phyloP scores from a whole-genome alignment of 306 rosid species.

The Cicer judaicum region DNA sequence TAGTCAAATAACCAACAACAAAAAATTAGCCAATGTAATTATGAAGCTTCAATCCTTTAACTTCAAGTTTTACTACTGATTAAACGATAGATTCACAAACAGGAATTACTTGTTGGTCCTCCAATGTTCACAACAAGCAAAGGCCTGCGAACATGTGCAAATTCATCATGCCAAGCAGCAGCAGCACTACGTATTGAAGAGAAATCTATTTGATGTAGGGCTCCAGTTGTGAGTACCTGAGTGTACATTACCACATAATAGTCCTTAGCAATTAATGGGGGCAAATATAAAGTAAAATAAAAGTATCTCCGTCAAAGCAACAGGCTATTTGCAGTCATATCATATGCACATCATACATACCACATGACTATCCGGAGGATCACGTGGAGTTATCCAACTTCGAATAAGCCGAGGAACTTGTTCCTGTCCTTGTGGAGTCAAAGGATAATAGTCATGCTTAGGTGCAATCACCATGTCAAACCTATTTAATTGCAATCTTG shows the following conservation, averaged over 20 bases:
- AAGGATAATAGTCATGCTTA: conserved; percentile 87
- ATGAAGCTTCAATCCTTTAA: conserved; percentile 1
- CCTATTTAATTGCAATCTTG: conserved; percentile 77
- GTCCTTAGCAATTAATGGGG: conserved; percentile 22
- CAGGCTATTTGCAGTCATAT: neutral
- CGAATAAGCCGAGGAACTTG: conserved; percentile 78
- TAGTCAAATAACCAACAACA: conserved; percentile 25
- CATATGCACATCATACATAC: conserved; percentile 56
- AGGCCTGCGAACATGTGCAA: conserved; percentile 80
- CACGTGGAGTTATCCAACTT: conserved; percentile 90
- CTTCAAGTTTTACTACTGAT: conserved; percentile 18
- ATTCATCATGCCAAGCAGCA: conserved; percentile 79
- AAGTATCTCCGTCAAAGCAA: conserved; percentile 27
- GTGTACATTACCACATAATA: conserved; percentile 36
- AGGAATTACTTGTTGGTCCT: conserved; percentile 75
- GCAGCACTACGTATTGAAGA: conserved; percentile 83
- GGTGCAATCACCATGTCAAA: conserved; percentile 93
- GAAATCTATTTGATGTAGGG: conserved; percentile 89
- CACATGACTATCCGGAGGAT: conserved; percentile 87
- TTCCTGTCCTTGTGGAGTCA: conserved; percentile 74
- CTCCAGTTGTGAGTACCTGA: conserved; percentile 88
- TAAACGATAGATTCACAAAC: conserved; percentile 38
- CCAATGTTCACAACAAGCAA: conserved; percentile 85
- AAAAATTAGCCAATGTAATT: neutral
- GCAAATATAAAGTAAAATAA: conserved; percentile 36